These are phyloP conservation scores for Lichtheimia ramosa DNA, from an alignment of 371 early-diverging fungal species.

Conservation along the genomic window DNA sequence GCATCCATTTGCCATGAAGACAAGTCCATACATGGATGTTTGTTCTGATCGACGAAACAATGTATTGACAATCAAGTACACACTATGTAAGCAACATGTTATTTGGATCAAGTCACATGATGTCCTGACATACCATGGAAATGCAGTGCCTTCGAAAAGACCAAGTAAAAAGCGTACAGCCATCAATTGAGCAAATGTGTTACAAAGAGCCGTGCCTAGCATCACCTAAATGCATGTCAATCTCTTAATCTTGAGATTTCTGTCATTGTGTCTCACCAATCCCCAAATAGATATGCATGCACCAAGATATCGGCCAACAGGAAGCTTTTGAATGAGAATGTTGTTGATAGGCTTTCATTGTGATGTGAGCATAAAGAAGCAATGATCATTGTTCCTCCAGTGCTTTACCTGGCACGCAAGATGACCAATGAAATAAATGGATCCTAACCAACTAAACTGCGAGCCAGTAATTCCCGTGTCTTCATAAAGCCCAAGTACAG, in stretches of 20 bases:
- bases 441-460: constrained; percentile 17
- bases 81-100: background rate
- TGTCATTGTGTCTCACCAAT: constrained; percentile 2
- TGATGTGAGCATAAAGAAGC: too few species aligned
- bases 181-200: constrained; percentile 23
- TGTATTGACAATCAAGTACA: constrained; percentile 26
- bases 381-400: too few species aligned
- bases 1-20: constrained; percentile 21
- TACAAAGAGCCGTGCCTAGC: constrained; percentile 8
- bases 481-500: constrained; percentile 10
- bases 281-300: constrained; percentile 16
- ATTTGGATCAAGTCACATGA: background rate
- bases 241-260: background rate
- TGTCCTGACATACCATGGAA: constrained; percentile 14
- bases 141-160: constrained; percentile 20
- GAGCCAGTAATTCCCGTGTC: constrained; percentile 11
- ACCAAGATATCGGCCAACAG: constrained; percentile 26
- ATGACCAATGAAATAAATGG: constrained; percentile 21
- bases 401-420: constrained; percentile 6
- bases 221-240: constrained; percentile 13
- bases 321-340: constrained; percentile 25
- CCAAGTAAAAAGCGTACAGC: constrained; percentile 28
- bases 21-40: constrained; percentile 17
- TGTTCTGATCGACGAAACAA: constrained; percentile 10
- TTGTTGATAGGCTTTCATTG: constrained; percentile 24